A percentile compares a stretch with the other conserved stretches of the same genome.
Conservation (phyloP, 202 grass and related monocot species). For the Elaeis oleifera region DNA sequence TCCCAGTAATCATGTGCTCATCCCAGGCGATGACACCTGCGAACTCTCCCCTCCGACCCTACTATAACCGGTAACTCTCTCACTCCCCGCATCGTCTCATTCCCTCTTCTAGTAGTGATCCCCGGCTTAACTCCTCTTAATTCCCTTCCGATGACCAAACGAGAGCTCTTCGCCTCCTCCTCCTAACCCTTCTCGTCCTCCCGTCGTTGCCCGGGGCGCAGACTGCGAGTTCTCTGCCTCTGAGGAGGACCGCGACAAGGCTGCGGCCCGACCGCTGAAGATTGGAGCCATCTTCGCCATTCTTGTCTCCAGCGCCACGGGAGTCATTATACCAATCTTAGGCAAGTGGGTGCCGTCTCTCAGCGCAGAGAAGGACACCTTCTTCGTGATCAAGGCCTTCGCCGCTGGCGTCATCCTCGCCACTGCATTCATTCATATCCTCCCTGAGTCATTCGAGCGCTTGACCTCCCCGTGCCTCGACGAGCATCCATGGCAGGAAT, state of each 20-base stretch:
- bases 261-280: neutral
- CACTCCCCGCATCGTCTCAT: no score
- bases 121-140: no score
- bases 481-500: neutral
- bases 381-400: conserved; percentile 12
- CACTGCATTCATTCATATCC: conserved; percentile 4
- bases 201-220: neutral
- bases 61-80: no score
- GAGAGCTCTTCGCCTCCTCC: neutral
- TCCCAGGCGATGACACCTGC: no score
- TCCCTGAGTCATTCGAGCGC: neutral
- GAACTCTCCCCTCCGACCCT: no score
- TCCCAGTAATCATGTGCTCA: no score
- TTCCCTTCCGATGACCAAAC: no score
- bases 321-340: neutral
- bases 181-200: neutral
- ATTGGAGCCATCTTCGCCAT: neutral
- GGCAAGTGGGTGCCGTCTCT: conserved; percentile 2
- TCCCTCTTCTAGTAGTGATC: no score
- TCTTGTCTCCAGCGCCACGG: neutral
- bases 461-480: neutral
- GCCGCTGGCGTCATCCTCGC: conserved; percentile 5
- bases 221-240: neutral
- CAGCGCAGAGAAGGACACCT: neutral
- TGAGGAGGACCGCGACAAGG: neutral